Evolutionary conservation across 257 asterid species (phyloP).

Genomic region (Solanum pinnatisectum): DNA sequence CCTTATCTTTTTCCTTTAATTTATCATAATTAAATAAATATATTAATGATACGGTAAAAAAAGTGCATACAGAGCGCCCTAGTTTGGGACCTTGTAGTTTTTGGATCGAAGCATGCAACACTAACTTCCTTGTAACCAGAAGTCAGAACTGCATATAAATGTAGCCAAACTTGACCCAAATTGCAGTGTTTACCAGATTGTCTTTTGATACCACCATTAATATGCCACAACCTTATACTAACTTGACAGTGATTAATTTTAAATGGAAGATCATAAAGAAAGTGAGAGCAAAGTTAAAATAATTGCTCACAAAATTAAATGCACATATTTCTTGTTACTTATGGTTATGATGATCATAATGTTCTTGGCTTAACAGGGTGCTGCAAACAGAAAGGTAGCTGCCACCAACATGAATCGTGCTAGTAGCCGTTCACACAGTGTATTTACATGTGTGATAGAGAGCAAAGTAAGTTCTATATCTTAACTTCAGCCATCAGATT

Average conservation of each 20-base stretch:
- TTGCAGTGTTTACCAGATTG: not conserved
- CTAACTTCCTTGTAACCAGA: not conserved
- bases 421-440: constrained; percentile 99
- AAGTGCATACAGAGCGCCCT: not conserved
- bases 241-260: not conserved
- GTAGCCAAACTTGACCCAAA: not conserved
- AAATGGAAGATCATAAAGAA: not conserved
- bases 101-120: not conserved
- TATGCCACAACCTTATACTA: not conserved
- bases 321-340: not conserved
- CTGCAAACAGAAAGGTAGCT: constrained; percentile 93
- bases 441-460: constrained; percentile 84
- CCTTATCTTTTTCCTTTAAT: not conserved
- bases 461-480: constrained; percentile 56
- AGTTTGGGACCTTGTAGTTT: not conserved
- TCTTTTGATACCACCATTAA: not conserved
- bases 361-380: constrained; percentile 51
- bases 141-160: not conserved
- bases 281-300: not conserved
- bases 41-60: not conserved
- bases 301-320: not conserved
- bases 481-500: not conserved
- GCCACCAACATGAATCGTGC: constrained; percentile 97
- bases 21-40: not conserved
- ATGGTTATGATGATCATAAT: not conserved